Evolutionary conservation across 106 monocot genomes (phyloP).

Genomic region (Triglochin maritima): DNA sequence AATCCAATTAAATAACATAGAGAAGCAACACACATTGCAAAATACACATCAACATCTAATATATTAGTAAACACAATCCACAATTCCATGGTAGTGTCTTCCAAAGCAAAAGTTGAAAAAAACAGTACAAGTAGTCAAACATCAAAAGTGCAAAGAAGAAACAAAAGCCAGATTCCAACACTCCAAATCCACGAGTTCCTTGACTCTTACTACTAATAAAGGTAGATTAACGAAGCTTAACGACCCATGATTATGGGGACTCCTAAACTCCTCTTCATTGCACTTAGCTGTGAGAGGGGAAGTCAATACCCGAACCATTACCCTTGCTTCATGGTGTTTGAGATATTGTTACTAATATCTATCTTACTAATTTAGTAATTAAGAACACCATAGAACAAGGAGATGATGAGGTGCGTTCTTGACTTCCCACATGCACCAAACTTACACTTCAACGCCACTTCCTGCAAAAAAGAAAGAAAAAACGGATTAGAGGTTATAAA

Average conservation of each 20-base stretch:
- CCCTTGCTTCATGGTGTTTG: slow-evolving; percentile 22
- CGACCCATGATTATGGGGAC: background rate
- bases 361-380: background rate
- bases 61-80: no score
- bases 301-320: slow-evolving; percentile 46
- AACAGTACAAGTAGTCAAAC: no score
- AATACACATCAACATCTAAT: no score
- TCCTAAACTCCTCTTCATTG: background rate
- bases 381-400: background rate
- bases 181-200: background rate
- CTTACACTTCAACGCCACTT: background rate
- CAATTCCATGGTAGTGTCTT: no score
- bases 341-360: no score
- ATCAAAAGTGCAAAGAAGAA: no score
- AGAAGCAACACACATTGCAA: no score
- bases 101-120: no score
- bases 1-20: no score
- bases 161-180: no score
- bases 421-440: slow-evolving; percentile 19
- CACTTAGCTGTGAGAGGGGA: background rate
- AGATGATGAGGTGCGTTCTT: slow-evolving; percentile 30
- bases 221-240: background rate
- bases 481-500: slow-evolving; percentile 18
- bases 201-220: background rate
- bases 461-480: slow-evolving; percentile 1